Evolutionary conservation across 306 rosid genomes (phyloP).

Genomic region (Sicyos baderoa): DNA sequence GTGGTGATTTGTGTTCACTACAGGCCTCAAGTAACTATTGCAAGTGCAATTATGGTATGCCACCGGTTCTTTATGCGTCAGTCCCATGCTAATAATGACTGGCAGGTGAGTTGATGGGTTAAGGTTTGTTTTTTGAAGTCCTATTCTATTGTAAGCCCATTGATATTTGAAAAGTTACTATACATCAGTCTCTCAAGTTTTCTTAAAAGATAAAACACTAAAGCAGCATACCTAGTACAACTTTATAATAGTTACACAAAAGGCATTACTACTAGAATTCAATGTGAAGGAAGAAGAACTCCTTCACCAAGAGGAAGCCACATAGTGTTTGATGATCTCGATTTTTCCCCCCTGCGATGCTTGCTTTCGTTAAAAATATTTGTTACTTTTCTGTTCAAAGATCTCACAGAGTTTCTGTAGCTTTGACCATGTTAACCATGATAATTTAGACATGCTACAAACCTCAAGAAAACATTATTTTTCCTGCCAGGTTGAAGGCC

Average conservation of each 20-base stretch:
- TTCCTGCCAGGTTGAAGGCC: neutral
- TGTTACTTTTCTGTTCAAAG: neutral
- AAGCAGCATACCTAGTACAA: neutral
- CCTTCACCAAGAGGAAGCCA: neutral
- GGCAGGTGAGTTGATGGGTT: conserved; percentile 35
- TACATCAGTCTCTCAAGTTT: neutral
- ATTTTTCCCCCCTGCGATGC: neutral
- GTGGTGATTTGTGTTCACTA: conserved; percentile 17
- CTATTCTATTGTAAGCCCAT: neutral
- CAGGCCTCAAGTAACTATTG: conserved; percentile 53
- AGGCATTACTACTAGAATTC: neutral
- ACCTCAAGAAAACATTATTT: neutral
- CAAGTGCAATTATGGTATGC: conserved; percentile 47
- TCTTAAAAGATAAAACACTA: neutral
- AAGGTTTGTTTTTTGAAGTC: neutral
- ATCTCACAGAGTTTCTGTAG: neutral
- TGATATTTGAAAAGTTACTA: neutral
- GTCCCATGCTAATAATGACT: conserved; percentile 47
- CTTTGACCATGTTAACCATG: neutral
- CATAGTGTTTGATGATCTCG: neutral
- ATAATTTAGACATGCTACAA: neutral
- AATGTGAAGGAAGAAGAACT: neutral
- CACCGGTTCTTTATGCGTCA: conserved; percentile 44
- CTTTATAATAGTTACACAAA: neutral
- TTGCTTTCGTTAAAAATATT: neutral